Evolutionary conservation across 148 eudicot species (phyloP).

Genomic region (Camellia granthamiana): DNA sequence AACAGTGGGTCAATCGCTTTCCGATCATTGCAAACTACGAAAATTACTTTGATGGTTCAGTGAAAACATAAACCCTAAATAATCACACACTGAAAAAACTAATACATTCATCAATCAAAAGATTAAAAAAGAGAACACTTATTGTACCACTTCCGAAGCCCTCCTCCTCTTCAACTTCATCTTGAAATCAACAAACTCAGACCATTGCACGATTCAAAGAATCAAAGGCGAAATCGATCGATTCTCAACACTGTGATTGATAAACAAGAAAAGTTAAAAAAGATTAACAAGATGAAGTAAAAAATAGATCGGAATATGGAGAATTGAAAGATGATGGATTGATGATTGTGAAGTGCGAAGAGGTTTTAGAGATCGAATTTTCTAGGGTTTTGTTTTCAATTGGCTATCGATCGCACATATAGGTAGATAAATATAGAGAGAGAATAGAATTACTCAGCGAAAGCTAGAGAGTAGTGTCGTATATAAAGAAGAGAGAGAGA

Average conservation of each 20-base stretch:
- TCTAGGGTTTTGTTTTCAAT: constrained; percentile 19
- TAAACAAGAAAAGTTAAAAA: not conserved
- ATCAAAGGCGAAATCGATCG: constrained; percentile 19
- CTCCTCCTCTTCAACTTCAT: constrained; percentile 83
- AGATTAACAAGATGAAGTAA: not conserved
- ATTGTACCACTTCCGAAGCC: constrained; percentile 73
- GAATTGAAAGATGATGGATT: not conserved
- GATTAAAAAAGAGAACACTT: not conserved
- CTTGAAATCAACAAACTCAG: constrained; percentile 29
- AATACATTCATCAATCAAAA: not conserved
- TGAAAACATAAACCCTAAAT: constrained; percentile 4
- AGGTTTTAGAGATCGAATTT: not conserved
- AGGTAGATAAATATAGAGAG: not conserved
- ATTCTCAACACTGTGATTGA: constrained; percentile 1
- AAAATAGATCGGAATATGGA: not conserved
- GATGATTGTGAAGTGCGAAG: not conserved
- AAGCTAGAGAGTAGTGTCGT: not conserved
- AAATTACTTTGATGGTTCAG: too few relatives aligned
- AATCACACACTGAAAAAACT: not conserved
- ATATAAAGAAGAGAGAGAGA: too few relatives aligned
- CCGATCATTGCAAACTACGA: not conserved
- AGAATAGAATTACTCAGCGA: constrained; percentile 1
- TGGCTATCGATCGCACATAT: constrained; percentile 6
- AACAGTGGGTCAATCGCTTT: not conserved
- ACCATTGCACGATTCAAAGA: constrained; percentile 37